A percentile compares a stretch with the other conserved stretches of the same genome.
Evolutionary conservation across 1,139 yeast genomes (phyloP).

Genomic region (Ogataea hybrid): DNA sequence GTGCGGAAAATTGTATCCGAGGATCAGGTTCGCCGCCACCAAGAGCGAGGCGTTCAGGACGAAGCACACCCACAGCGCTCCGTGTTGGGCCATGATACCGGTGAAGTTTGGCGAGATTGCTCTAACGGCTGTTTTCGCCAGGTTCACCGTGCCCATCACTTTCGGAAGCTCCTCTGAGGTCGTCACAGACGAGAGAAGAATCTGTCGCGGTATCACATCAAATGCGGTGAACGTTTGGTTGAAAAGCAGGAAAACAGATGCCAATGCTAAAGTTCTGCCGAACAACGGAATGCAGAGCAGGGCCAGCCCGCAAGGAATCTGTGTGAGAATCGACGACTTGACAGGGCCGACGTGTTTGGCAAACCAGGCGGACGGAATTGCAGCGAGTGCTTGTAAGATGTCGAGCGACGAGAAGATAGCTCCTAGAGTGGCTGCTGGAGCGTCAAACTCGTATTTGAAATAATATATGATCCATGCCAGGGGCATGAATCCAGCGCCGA

Average conservation of each 20-base stretch:
- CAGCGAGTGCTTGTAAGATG: slow-evolving; percentile 56
- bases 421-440: slow-evolving; percentile 47
- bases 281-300: slow-evolving; percentile 51
- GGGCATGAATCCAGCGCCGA: slow-evolving; percentile 88
- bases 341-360: slow-evolving; percentile 75
- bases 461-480: slow-evolving; percentile 86
- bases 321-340: slow-evolving; percentile 70
- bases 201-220: slow-evolving; percentile 92
- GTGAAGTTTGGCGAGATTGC: slow-evolving; percentile 80
- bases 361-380: slow-evolving; percentile 69
- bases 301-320: slow-evolving; percentile 73
- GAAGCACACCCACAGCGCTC: slow-evolving; percentile 55
- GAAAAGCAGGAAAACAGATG: slow-evolving; percentile 39
- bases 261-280: slow-evolving; percentile 32
- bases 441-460: slow-evolving; percentile 45
- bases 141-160: slow-evolving; percentile 83
- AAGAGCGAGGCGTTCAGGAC: slow-evolving; percentile 59
- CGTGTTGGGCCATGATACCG: slow-evolving; percentile 62
- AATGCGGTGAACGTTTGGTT: slow-evolving; percentile 64
- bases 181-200: slow-evolving; percentile 67
- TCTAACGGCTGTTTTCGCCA: slow-evolving; percentile 81
- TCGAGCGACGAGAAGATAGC: slow-evolving; percentile 60
- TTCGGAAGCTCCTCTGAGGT: slow-evolving; percentile 59
- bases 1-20: slow-evolving; percentile 41
- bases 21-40: slow-evolving; percentile 43